Evolutionary conservation across 768 basidiomycete genomes (phyloP).

Genomic region (Naganishia randhawae): DNA sequence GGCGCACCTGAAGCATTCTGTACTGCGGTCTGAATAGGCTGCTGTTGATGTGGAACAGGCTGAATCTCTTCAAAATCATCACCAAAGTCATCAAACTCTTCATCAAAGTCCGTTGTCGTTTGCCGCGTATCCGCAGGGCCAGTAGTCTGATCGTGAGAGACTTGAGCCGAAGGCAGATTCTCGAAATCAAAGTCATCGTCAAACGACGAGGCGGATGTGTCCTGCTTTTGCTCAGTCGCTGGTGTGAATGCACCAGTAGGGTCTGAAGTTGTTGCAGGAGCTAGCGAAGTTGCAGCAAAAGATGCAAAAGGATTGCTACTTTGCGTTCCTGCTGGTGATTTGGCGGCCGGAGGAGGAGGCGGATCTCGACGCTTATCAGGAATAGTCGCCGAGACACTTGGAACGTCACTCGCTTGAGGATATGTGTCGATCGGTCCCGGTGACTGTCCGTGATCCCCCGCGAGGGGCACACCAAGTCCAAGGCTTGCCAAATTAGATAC

Average conservation of each 20-base stretch:
- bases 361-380: conserved; percentile 21
- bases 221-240: conserved; percentile 28
- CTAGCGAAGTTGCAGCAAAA: conserved; percentile 28
- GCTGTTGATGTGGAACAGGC: conserved; percentile 5
- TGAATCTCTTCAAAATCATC: conserved; percentile 47
- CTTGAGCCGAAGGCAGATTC: conserved; percentile 42
- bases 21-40: neutral
- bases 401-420: neutral
- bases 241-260: conserved; percentile 29
- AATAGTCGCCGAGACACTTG: neutral
- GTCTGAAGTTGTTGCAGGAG: neutral
- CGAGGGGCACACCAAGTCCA: conserved; percentile 23
- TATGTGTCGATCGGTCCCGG: neutral
- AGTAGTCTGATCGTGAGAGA: conserved; percentile 27
- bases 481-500: conserved; percentile 8
- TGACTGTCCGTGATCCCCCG: neutral
- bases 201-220: conserved; percentile 39
- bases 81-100: conserved; percentile 51
- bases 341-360: conserved; percentile 30
- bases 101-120: conserved; percentile 40
- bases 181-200: conserved; percentile 48
- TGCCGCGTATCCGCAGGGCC: neutral
- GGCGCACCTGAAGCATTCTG: conserved; percentile 3
- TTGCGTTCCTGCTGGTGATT: neutral
- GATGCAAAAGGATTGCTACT: conserved; percentile 29